Evolutionary conservation across 1,284 basidiomycete species (phyloP), one percentile per base, ranked within the genome.

Genomic region (Melanopsichium pennsylvanicum): DNA sequence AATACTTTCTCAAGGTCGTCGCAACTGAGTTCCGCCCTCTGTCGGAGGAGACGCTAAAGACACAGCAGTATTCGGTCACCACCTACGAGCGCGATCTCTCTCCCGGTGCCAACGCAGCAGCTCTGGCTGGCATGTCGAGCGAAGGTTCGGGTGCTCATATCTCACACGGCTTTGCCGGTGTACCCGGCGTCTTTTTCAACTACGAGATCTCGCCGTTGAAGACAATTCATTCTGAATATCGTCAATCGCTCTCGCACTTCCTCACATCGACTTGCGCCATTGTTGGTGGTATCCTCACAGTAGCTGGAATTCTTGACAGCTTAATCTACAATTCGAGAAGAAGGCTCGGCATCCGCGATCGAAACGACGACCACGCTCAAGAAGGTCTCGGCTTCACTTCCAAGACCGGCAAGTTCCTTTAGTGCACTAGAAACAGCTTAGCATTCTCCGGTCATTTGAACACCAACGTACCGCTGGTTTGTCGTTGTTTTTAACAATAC

Each of bases 221-320:
- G 45, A 73, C 72, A 29, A 68, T 79, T 13, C 72, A 75, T 39
- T 55, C 57, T 2, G 73, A 81, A 43, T 89, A 86, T 33, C 87
- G 93, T 54, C 92, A 96, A 82, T 91, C 91, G 1, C 94, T 98
- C 80, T 93, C 94, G 6, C 96, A 97, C 83, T 97, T 98, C 85
- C 83, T 97, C 33, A 95, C 94, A 18, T 74, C 70, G 29, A 68
- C 74, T 18, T 97, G 94, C 78, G 96, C 96, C 4, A 97, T 99
- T 75, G 88, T 98, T 33, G 95, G 95, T 63, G 95, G 96, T 74
- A 93, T 98, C 8, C 84, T 99, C 43, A 99, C 96, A 1, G 88
- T 99, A 22, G 93, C 94, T 12, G 90, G 91, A 1, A 84, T 99
- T n/a, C 73, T 97, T 42, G 95, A 98, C 82, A 88, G 90, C 56